These are phyloP conservation scores for Pholiota microspora DNA, from an alignment of 768 basidiomycete species.

Conservation along the genomic window DNA sequence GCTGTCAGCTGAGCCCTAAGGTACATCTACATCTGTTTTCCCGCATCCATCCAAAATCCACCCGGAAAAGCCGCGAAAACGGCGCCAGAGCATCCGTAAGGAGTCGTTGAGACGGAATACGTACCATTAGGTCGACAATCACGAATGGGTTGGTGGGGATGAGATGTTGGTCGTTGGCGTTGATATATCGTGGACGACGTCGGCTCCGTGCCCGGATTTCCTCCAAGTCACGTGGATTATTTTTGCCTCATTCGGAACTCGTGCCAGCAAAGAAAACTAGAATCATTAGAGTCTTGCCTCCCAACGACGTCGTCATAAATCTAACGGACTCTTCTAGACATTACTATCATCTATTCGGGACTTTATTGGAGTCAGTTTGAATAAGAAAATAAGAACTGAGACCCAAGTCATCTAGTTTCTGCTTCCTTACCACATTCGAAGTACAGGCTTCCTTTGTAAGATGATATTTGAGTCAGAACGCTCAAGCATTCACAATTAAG, in stretches of 20 bases:
- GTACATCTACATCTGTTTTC: slow-evolving; percentile 18
- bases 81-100: not conserved
- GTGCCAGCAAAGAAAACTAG: no score
- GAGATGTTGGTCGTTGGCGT: slow-evolving; percentile 20
- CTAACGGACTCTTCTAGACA: no score
- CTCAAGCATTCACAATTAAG: no score
- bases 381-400: no score
- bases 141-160: slow-evolving; percentile 15
- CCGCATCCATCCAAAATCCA: slow-evolving; percentile 26
- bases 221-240: not conserved
- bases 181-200: slow-evolving; percentile 4
- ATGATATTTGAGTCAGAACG: no score
- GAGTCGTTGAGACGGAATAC: slow-evolving; percentile 14
- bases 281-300: no score
- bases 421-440: no score
- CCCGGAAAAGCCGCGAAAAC: slow-evolving; percentile 14
- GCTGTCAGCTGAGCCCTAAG: slow-evolving; percentile 14
- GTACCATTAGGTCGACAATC: slow-evolving; percentile 25
- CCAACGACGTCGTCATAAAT: no score
- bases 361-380: no score
- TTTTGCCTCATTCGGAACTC: slow-evolving; percentile 2
- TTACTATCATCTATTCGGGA: no score
- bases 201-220: slow-evolving; percentile 7
- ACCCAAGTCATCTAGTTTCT: no score
- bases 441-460: no score